Evolutionary conservation across 108 stramenopile genomes (phyloP).

Genomic region (Skeletonema menzelii): DNA sequence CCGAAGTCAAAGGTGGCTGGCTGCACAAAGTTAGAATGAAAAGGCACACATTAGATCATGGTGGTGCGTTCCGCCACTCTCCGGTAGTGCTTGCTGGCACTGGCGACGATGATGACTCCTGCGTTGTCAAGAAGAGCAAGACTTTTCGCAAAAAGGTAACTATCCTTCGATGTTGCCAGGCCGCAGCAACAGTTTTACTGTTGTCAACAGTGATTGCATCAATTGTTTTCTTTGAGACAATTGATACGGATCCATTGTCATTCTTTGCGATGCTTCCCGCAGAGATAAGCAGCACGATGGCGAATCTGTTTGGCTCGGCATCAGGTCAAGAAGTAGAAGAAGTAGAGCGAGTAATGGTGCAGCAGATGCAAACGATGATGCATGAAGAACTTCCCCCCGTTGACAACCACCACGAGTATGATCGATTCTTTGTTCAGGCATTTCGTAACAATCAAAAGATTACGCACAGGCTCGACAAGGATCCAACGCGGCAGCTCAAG

Average conservation of each 20-base stretch:
- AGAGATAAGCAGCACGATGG: background rate
- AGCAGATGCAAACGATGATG: background rate
- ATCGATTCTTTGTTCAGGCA: background rate
- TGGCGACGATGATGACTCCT: background rate
- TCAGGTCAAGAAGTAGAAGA: background rate
- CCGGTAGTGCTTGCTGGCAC: background rate
- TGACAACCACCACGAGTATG: background rate
- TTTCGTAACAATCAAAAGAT: background rate
- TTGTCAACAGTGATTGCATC: background rate
- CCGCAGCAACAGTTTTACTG: background rate
- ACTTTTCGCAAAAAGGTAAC: background rate
- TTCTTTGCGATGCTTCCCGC: background rate
- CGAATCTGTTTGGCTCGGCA: background rate
- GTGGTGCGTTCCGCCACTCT: background rate
- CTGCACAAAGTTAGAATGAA: background rate
- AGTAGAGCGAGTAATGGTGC: background rate
- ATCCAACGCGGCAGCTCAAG: background rate
- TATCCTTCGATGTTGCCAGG: background rate
- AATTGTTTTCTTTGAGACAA: background rate
- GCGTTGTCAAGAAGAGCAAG: background rate
- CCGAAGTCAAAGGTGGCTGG: background rate
- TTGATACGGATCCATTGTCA: background rate
- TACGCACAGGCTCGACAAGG: background rate
- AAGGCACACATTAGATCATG: background rate
- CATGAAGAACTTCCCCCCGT: no score